Base-by-base conservation (phyloP, 2,329 filamentous ascomycete genomes). In the Talaromyces atroroseus region DNA sequence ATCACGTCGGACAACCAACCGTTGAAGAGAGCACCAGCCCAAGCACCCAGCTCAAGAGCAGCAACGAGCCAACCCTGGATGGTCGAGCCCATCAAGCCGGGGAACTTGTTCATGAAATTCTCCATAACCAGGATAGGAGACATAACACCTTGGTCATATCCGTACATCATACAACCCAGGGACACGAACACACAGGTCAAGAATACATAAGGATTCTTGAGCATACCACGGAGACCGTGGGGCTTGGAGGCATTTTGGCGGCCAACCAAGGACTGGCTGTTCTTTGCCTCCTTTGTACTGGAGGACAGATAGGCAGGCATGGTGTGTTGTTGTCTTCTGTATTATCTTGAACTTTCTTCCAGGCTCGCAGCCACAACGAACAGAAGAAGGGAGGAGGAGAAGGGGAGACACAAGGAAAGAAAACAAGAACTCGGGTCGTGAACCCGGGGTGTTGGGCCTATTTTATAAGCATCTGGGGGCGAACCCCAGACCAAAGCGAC, bases 161-260 rank as follows among this genome's bases (percentile, higher is more conserved):
- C 68, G 51, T 70, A 66, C 65, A 67, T 67, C 59, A 67, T 67
- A 61, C 66, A 67, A 29, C 65, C 66, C n/a, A 68, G 59, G 1
- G 70, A 70, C 49, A 67, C 69, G 20, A 72, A 74, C 34, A 64
- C 54, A 56, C 65, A 70, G 45, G 71, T 73, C 64, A 67, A 61
- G 63, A 69, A 71, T 48, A 75, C 72, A 60, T 73, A 75, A 1
- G 72, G 71, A 59, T 74, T 74, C 59, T 70, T 68, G 11, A 74
- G 58, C 67, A 74, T 73, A 56, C 72, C 72, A 48, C 64, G 54
- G 40, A 74, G 53, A 52, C 72, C 72, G 58, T 74, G 69, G 34
- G 68, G 62, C 52, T 73, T 74, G 38, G 66, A 65, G 49, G 71
- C 71, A 59, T 71, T 72, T 60, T 64, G 52, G 49, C 71, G 70